A percentile compares a stretch with the other conserved stretches of the same genome.
Conservation (phyloP, 2,329 filamentous ascomycete species). For the Cercospora janseana region DNA sequence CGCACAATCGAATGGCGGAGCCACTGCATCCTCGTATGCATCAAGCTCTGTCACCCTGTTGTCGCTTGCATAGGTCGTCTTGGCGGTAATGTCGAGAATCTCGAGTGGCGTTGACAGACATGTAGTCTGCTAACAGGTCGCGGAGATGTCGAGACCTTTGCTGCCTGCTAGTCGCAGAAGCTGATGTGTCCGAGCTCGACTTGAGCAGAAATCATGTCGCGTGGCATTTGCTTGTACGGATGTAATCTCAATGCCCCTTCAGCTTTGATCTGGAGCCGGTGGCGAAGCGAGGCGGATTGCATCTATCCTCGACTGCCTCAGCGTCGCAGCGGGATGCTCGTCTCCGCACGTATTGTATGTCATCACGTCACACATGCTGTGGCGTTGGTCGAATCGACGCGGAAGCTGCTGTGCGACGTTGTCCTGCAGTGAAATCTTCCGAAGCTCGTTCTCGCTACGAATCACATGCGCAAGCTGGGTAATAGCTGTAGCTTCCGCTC, state of each 20-base stretch:
- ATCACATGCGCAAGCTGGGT: conserved; percentile 5
- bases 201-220: neutral
- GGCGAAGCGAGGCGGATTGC: too few relatives aligned
- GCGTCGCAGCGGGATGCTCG: neutral
- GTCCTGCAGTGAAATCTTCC: neutral
- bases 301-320: neutral
- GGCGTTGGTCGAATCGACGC: neutral
- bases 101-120: conserved; percentile 17
- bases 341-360: conserved; percentile 10
- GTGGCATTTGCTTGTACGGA: too few relatives aligned
- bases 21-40: conserved; percentile 8
- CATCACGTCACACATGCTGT: conserved; percentile 1
- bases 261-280: too few relatives aligned
- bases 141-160: too few relatives aligned
- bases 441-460: conserved; percentile 10
- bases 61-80: too few relatives aligned
- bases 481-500: conserved; percentile 12
- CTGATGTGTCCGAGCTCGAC: conserved; percentile 10
- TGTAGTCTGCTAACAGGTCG: too few relatives aligned
- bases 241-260: too few relatives aligned
- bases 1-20: neutral
- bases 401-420: conserved; percentile 12
- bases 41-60: conserved; percentile 17
- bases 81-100: too few relatives aligned
- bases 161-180: too few relatives aligned